Conservation (phyloP, 345 rosid genomes). For the Nephelium lappaceum region DNA sequence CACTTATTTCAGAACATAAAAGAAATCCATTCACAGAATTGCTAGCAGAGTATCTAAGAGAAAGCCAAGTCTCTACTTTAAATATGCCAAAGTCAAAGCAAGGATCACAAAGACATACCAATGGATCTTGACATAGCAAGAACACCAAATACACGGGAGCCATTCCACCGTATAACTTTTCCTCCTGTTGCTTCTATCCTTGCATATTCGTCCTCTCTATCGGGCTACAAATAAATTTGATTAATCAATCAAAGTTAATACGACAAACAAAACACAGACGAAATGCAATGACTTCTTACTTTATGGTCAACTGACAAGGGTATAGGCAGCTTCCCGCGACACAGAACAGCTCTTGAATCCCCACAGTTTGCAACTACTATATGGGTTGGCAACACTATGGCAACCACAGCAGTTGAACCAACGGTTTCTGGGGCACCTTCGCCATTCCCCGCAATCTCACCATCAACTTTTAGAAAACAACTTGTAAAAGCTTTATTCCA, state of each 20-base stretch:
- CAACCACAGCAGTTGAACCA: constrained; percentile 90
- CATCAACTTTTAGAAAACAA: constrained; percentile 67
- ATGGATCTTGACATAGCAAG: constrained; percentile 95
- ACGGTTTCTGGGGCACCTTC: constrained; percentile 58
- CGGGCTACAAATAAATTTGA: constrained; percentile 53
- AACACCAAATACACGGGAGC: constrained; percentile 73
- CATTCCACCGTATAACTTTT: constrained; percentile 78
- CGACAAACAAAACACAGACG: not conserved
- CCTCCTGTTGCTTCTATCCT: constrained; percentile 88
- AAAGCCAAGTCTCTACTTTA: too few relatives aligned
- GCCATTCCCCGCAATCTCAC: constrained; percentile 38
- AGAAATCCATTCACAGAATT: too few relatives aligned
- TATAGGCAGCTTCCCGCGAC: constrained; percentile 59
- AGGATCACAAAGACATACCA: constrained; percentile 35
- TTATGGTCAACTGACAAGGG: constrained; percentile 75
- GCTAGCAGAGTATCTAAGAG: too few relatives aligned
- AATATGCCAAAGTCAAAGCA: not conserved
- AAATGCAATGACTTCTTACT: constrained; percentile 33
- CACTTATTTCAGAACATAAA: too few relatives aligned
- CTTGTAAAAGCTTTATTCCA: constrained; percentile 64
- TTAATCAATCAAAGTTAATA: not conserved
- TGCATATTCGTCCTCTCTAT: constrained; percentile 72
- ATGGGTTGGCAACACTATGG: constrained; percentile 55
- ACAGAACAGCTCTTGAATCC: constrained; percentile 81
- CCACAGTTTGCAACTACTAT: constrained; percentile 76